phyloP scores from a whole-genome alignment of 345 rosid species.

The Brassica rapa region DNA sequence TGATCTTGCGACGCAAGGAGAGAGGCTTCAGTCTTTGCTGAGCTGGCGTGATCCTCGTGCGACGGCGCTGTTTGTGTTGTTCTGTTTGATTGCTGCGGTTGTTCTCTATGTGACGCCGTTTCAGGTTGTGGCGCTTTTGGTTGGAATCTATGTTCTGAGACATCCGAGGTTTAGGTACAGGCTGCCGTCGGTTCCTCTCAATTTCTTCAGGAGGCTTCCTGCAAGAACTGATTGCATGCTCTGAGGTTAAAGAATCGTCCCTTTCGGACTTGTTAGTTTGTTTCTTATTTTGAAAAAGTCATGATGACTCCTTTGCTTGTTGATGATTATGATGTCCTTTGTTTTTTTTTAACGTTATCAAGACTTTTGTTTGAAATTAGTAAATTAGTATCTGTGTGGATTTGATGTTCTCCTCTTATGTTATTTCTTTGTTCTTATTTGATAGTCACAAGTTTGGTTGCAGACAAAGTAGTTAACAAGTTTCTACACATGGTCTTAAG shows the following conservation, averaged over 20 bases:
- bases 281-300: slow-evolving; percentile 5
- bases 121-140: slow-evolving; percentile 73
- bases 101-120: slow-evolving; percentile 85
- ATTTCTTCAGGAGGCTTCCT: slow-evolving; percentile 92
- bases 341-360: neutral
- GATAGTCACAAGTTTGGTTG: neutral
- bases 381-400: slow-evolving; percentile 14
- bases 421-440: neutral
- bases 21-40: slow-evolving; percentile 79
- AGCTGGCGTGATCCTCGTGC: slow-evolving; percentile 99
- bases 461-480: neutral
- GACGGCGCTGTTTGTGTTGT: slow-evolving; percentile 69
- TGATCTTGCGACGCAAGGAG: slow-evolving; percentile 94
- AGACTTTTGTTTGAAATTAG: slow-evolving; percentile 21
- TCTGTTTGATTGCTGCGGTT: slow-evolving; percentile 80
- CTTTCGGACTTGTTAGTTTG: neutral
- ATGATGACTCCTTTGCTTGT: slow-evolving; percentile 21
- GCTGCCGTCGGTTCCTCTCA: slow-evolving; percentile 87
- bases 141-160: slow-evolving; percentile 74
- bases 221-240: slow-evolving; percentile 94
- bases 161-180: slow-evolving; percentile 91
- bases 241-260: slow-evolving; percentile 32
- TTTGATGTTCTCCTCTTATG: slow-evolving; percentile 6
- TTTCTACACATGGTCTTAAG: neutral
- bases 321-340: slow-evolving; percentile 21